These are phyloP conservation scores for Populus tomentosa DNA, from an alignment of 441 rosid species.

Conservation along the genomic window DNA sequence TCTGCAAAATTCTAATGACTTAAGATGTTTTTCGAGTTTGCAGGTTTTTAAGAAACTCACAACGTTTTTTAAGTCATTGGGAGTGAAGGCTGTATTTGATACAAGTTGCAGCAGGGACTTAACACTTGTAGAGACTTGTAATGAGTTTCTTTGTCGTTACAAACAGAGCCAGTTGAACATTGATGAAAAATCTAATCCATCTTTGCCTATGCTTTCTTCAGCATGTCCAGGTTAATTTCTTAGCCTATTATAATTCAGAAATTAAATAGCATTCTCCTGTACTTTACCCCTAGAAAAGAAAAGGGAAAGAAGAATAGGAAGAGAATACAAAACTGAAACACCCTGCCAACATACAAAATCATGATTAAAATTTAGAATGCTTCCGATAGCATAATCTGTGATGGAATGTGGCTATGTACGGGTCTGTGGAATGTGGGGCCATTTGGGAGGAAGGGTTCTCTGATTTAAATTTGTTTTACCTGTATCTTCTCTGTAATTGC, in stretches of 20 bases:
- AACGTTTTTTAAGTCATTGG: slow-evolving; percentile 72
- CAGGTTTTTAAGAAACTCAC: slow-evolving; percentile 81
- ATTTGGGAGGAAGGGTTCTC: not conserved
- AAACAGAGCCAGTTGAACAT: slow-evolving; percentile 40
- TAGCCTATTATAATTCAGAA: not conserved
- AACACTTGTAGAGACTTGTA: slow-evolving; percentile 75
- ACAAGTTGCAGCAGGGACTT: slow-evolving; percentile 80
- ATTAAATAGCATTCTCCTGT: not conserved
- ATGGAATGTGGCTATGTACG: not conserved
- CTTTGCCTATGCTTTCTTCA: slow-evolving; percentile 81
- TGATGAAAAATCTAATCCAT: slow-evolving; percentile 29
- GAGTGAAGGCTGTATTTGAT: slow-evolving; percentile 89
- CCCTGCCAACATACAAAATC: not conserved
- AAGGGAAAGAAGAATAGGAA: not conserved
- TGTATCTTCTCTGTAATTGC: slow-evolving; percentile 22
- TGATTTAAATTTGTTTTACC: not conserved
- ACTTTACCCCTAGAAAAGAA: not conserved
- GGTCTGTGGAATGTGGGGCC: not conserved
- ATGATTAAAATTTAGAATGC: not conserved
- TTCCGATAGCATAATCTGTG: not conserved
- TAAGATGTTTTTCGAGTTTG: slow-evolving; percentile 4
- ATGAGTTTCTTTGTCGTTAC: slow-evolving; percentile 70
- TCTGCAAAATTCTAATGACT: not conserved
- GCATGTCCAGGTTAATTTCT: slow-evolving; percentile 80
- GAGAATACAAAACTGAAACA: not conserved